Evolutionary conservation across 2,329 filamentous ascomycete genomes (phyloP), one percentile per base, ranked within the genome.

Genomic region (Diaporthe ilicicola): DNA sequence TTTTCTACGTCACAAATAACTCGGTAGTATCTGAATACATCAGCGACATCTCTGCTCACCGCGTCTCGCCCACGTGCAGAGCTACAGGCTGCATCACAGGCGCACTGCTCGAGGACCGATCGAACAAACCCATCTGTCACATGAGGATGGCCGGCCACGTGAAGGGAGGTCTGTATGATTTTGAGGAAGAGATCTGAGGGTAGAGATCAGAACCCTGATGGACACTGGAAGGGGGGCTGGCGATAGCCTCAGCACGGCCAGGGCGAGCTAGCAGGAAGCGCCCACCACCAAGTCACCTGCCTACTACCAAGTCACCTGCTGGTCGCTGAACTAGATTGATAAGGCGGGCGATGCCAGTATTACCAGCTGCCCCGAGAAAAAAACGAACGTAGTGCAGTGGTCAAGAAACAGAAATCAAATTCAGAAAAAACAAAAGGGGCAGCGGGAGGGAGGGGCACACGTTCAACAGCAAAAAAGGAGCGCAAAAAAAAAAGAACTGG

Each of bases 281-380:
- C 32, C n/a, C 24, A 27, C 22, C 5, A 56, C 54, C 10, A 5
- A n/a, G n/a, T n/a, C n/a, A n/a, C n/a, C n/a, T n/a, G n/a, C n/a
- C n/a, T n/a, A n/a, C n/a, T n/a, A n/a, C n/a, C 39, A 17, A 17
- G n/a, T n/a, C 44, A 50, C 59, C 42, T 19, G n/a, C 44, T n/a
- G 1, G n/a, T 24, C 42, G 4, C n/a, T 62, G 1, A 8, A 17
- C n/a, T 15, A 15, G 53, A 1, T n/a, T n/a, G n/a, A n/a, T n/a
- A n/a, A n/a, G n/a, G n/a, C n/a, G n/a, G n/a, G n/a, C n/a, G n/a
- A n/a, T n/a, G n/a, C n/a, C n/a, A n/a, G n/a, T n/a, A n/a, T n/a
- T n/a, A n/a, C 42, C 59, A 64, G 44, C 59, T 64, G 59, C 59
- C 59, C 29, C 29, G 34, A 27, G 44, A 50, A 27, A 48, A 37